Evolutionary conservation across 129 eudicot species (phyloP).

Genomic region (Flaveria sonorensis): DNA sequence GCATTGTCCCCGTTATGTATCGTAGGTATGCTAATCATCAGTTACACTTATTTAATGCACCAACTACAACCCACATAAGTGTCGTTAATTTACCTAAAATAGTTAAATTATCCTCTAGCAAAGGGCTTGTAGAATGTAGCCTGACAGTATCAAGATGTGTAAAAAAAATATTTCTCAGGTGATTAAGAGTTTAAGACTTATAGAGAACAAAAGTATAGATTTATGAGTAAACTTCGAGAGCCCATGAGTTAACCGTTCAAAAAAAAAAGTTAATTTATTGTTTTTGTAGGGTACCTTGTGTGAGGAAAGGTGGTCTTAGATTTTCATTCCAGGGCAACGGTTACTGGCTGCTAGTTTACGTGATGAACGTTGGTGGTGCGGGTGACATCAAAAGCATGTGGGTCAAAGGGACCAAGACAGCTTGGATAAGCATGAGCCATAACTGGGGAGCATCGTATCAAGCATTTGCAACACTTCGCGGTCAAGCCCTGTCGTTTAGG

Average conservation of each 20-base stretch:
- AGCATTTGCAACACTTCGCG: constrained; percentile 64
- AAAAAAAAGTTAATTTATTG: no score
- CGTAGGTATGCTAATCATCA: constrained; percentile 52
- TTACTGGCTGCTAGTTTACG: constrained; percentile 75
- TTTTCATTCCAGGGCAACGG: constrained; percentile 72
- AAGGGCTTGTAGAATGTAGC: no score
- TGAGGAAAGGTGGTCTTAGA: constrained; percentile 57
- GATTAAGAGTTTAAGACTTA: no score
- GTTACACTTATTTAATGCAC: background rate
- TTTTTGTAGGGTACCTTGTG: constrained; percentile 67
- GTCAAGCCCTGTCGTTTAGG: constrained; percentile 77
- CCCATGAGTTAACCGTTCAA: no score
- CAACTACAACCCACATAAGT: background rate
- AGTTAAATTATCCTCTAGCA: no score
- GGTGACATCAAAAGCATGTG: constrained; percentile 73
- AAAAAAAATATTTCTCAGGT: no score
- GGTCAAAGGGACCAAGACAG: constrained; percentile 91
- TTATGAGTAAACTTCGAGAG: no score
- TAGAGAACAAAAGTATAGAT: no score
- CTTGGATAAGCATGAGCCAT: constrained; percentile 89
- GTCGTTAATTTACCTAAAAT: background rate
- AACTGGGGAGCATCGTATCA: constrained; percentile 97
- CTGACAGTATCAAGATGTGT: no score
- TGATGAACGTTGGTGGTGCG: constrained; percentile 90
- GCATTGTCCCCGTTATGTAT: constrained; percentile 79